Base-by-base conservation (phyloP, 2,329 filamentous ascomycete genomes). In the Cladophialophora yegresii region DNA sequence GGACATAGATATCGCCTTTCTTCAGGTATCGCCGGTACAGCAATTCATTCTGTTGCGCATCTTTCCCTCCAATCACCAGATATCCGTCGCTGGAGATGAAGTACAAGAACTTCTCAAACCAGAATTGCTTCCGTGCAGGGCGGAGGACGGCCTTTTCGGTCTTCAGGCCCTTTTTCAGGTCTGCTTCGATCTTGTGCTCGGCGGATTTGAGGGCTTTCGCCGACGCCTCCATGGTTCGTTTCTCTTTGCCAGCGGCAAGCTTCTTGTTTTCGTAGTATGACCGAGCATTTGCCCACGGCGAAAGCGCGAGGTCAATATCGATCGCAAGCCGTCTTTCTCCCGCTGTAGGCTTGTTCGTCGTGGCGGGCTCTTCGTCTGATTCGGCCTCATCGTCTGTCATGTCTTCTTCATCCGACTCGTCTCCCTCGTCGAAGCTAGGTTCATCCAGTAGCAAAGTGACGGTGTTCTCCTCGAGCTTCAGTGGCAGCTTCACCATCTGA, bases 71-170 rank as follows among this genome's bases (percentile, higher is more conserved):
- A 16, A 99, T 83, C 0, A 98, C 90, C 5, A 99, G 83, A 75
- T 98, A 97, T 4, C 93, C 93, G 73, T 99, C 95, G 0, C 92
- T 96, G 0, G 93, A 97, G 71, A 98, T 85, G 78, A 99, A 99
- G 84, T 92, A 98, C 30, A 88, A 82, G 72, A 96, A 99, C 77
- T 99, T 99, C 73, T 99, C 95, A 71, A 97, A 99, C 95, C 95
- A 99, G 72, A 93, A 85, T 69, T 88, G 89, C 72, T 88, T 89
- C 62, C 95, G 86, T 8, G 96, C 89, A 0, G 90, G 92, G 53
- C 93, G 87, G 9, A 98, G 79, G 1, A 96, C 81, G 22, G 92
- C 89, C 75, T 96, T 97, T 77, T 98, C 95, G 73, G 95, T 89
- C 78, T 96, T 96, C 62, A 98, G 77, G 0, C 88, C 89, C 72